These are phyloP conservation scores for Penicillium sp. DNA, from an alignment of 2,329 filamentous ascomycete genomes.

Conservation along the genomic window DNA sequence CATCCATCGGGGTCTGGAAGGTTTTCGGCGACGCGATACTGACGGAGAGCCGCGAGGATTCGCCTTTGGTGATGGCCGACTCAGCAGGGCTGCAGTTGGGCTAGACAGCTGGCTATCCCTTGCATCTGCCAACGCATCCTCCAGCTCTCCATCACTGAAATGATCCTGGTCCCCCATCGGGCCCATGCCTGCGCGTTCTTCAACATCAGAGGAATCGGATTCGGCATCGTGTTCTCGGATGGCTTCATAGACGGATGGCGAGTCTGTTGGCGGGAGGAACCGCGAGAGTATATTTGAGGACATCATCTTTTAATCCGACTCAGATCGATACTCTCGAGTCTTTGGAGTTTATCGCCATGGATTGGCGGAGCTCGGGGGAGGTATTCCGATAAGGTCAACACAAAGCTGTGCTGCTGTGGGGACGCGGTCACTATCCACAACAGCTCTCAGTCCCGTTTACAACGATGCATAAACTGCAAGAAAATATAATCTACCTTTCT, in stretches of 20 bases:
- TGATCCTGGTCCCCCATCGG: constrained; percentile 49
- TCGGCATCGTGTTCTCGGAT: constrained; percentile 47
- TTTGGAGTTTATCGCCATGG: constrained; percentile 15
- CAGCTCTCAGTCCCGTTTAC: constrained; percentile 1
- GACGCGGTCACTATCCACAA: constrained; percentile 1
- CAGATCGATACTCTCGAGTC: neutral
- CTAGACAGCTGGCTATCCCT: constrained; percentile 49
- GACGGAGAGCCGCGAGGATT: constrained; percentile 17
- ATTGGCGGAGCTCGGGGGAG: neutral
- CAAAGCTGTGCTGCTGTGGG: constrained; percentile 7
- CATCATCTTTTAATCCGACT: constrained; percentile 36
- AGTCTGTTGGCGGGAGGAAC: constrained; percentile 50
- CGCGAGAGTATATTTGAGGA: constrained; percentile 44
- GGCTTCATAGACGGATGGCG: constrained; percentile 50
- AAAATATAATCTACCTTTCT: neutral
- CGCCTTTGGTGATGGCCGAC: constrained; percentile 27
- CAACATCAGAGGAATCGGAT: constrained; percentile 47
- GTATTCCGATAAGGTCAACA: constrained; percentile 4
- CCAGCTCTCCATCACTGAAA: constrained; percentile 59
- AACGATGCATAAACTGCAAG: neutral
- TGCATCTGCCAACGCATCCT: constrained; percentile 55
- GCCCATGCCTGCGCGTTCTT: constrained; percentile 49
- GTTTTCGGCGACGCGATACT: constrained; percentile 26
- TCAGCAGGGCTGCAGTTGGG: constrained; percentile 43
- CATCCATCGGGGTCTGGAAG: constrained; percentile 34